Evolutionary conservation across 176 grass and related monocot genomes (phyloP).

Genomic region (Oryza meridionalis): DNA sequence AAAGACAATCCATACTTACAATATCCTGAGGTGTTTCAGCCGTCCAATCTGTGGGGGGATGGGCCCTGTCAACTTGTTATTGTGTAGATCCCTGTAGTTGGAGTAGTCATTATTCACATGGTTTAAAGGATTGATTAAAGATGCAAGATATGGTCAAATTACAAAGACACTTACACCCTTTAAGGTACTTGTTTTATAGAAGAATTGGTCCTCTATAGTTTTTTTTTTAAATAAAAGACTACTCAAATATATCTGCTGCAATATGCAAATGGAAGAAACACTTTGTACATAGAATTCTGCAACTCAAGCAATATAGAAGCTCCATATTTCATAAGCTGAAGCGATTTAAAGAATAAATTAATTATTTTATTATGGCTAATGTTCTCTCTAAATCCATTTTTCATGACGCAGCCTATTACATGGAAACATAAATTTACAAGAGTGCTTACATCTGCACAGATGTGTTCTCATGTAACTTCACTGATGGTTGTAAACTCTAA

Average conservation of each 20-base stretch:
- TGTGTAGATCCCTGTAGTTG: conserved; percentile 91
- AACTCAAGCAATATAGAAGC: conserved; percentile 17
- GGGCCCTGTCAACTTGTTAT: conserved; percentile 98
- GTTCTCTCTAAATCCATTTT: conserved; percentile 17
- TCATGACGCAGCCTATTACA: background rate
- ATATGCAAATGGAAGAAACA: conserved; percentile 4
- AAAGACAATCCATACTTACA: conserved; percentile 71
- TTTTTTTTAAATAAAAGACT: background rate
- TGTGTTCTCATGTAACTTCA: background rate
- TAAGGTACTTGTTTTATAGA: background rate
- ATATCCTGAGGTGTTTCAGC: conserved; percentile 86
- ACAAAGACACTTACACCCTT: background rate
- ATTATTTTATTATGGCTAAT: conserved; percentile 2
- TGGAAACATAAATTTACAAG: conserved; percentile 13
- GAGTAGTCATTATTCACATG: conserved; percentile 21
- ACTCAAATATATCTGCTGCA: background rate
- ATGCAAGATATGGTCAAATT: conserved; percentile 25
- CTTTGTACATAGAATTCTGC: background rate
- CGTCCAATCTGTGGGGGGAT: conserved; percentile 92
- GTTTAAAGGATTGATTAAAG: background rate
- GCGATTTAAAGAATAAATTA: background rate
- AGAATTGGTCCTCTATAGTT: background rate
- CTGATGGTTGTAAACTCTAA: background rate
- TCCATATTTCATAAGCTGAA: background rate
- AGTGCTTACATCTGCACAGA: conserved; percentile 1